Conservation (phyloP, 495 filamentous ascomycete genomes). For the Penicillium bovifimosum region DNA sequence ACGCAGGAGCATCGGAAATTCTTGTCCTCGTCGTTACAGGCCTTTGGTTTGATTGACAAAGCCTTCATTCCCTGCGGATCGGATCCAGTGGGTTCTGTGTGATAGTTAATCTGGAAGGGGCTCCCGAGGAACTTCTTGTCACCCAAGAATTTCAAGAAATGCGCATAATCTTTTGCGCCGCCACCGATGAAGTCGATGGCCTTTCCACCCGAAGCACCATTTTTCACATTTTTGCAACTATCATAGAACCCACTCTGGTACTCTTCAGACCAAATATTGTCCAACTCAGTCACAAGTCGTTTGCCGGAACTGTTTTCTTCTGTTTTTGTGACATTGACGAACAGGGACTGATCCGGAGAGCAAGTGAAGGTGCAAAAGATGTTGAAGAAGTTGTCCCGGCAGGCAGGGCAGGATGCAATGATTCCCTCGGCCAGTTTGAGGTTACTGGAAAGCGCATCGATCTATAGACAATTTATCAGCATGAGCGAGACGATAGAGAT, state of each 20-base stretch:
- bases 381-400: constrained; percentile 96
- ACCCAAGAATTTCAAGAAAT: constrained; percentile 86
- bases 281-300: constrained; percentile 74
- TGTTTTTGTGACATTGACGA: constrained; percentile 85
- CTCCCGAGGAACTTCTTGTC: constrained; percentile 83
- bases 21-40: constrained; percentile 82
- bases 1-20: constrained; percentile 86
- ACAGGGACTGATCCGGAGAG: constrained; percentile 92
- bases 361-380: constrained; percentile 97
- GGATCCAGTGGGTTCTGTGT: constrained; percentile 45
- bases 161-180: constrained; percentile 81
- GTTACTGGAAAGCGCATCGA: constrained; percentile 71
- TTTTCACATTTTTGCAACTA: constrained; percentile 98
- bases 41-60: constrained; percentile 61
- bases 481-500: neutral
- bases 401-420: constrained; percentile 89
- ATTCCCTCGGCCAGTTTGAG: constrained; percentile 81
- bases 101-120: constrained; percentile 96
- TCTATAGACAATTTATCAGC: constrained; percentile 35
- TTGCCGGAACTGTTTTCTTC: constrained; percentile 60
- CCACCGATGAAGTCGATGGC: constrained; percentile 96
- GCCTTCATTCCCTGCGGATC: constrained; percentile 60
- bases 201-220: constrained; percentile 83
- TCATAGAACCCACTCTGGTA: constrained; percentile 90
- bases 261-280: constrained; percentile 80